phyloP scores from a whole-genome alignment of 2,329 filamentous ascomycete genomes.

The Venturia asperata region DNA sequence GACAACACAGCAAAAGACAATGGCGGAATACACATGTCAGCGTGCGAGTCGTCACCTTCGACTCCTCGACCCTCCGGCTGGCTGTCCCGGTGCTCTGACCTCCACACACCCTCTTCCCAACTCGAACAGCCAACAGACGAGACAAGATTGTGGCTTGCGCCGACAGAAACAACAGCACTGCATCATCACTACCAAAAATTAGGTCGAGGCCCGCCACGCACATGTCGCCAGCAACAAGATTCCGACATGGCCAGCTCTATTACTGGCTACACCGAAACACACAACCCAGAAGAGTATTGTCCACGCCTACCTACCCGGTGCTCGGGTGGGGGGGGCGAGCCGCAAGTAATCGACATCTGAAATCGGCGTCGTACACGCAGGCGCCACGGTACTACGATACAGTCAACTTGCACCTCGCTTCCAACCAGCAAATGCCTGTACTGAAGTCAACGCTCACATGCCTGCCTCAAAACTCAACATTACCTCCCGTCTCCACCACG shows the following conservation, averaged over 20 bases:
- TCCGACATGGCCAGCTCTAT: too few relatives aligned
- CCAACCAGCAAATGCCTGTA: neutral
- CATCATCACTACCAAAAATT: neutral
- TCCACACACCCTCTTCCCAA: neutral
- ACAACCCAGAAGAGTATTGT: neutral
- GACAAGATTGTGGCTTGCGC: neutral
- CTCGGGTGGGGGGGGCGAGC: too few relatives aligned
- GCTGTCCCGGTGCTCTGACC: neutral
- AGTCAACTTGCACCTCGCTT: neutral
- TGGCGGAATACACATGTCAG: neutral
- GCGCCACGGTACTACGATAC: neutral
- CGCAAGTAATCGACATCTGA: neutral
- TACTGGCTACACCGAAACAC: neutral
- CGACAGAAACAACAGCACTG: neutral
- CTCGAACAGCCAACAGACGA: neutral
- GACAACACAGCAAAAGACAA: neutral
- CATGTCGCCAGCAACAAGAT: too few relatives aligned
- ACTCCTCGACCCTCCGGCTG: neutral
- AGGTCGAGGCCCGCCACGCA: too few relatives aligned
- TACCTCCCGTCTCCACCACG: neutral
- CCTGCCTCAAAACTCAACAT: neutral
- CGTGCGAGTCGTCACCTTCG: neutral
- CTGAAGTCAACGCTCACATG: neutral
- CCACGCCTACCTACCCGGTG: neutral
- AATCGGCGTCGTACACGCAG: neutral